These are phyloP conservation scores for Fraxinus cuspidata DNA, from an alignment of 257 asterid genomes.

Conservation along the genomic window DNA sequence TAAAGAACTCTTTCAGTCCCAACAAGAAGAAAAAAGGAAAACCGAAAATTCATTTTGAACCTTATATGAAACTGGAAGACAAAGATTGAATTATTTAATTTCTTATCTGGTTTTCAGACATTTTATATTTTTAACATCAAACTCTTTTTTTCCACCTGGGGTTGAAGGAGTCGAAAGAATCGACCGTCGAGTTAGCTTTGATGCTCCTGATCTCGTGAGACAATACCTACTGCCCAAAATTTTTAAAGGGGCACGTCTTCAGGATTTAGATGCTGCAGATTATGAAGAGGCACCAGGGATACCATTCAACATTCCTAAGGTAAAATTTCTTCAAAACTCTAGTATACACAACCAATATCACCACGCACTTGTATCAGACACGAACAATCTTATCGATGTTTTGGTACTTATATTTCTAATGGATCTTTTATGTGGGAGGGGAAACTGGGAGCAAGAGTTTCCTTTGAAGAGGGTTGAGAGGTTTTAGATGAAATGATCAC, in stretches of 20 bases:
- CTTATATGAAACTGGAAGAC: too few relatives aligned
- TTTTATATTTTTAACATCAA: background rate
- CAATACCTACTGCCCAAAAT: conserved; percentile 69
- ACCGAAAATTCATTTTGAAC: too few relatives aligned
- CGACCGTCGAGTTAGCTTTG: conserved; percentile 74
- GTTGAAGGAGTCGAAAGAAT: conserved; percentile 76
- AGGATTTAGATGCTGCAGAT: conserved; percentile 87
- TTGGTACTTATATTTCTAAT: background rate
- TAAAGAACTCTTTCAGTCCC: too few relatives aligned
- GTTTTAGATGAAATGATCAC: conserved; percentile 74
- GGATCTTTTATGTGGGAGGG: conserved; percentile 47
- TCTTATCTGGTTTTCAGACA: background rate
- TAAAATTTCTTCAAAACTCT: conserved; percentile 15
- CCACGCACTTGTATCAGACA: background rate
- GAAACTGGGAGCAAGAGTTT: conserved; percentile 51
- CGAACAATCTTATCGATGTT: background rate
- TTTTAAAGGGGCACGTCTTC: conserved; percentile 74
- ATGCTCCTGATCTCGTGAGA: conserved; percentile 79
- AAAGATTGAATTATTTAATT: too few relatives aligned
- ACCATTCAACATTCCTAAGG: conserved; percentile 56
- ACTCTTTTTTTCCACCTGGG: conserved; percentile 44
- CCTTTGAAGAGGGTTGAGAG: conserved; percentile 66
- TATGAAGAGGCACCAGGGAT: conserved; percentile 78
- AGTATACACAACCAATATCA: too few relatives aligned
- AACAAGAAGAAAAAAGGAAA: too few relatives aligned